These are phyloP conservation scores for Heterobasidion irregulare DNA, from an alignment of 1,284 basidiomycete genomes.

Conservation along the genomic window DNA sequence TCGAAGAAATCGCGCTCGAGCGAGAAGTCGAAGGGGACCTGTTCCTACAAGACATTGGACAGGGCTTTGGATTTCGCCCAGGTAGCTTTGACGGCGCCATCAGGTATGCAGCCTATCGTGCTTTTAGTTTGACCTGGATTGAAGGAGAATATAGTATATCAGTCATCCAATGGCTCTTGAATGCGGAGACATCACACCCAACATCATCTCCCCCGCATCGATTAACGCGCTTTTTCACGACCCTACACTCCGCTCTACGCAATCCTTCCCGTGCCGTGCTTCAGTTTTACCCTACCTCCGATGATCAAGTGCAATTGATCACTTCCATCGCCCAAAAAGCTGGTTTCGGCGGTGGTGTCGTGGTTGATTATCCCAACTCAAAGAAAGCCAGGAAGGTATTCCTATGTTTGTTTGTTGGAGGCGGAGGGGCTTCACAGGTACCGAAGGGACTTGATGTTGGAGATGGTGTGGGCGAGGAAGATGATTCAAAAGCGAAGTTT, in stretches of 20 bases:
- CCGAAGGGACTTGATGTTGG: slow-evolving; percentile 69
- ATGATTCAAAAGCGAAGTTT: slow-evolving; percentile 48
- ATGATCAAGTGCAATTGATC: slow-evolving; percentile 94
- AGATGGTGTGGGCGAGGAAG: slow-evolving; percentile 31
- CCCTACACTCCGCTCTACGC: slow-evolving; percentile 85
- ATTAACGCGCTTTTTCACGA: slow-evolving; percentile 92
- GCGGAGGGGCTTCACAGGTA: slow-evolving; percentile 50
- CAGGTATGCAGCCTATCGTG: slow-evolving; percentile 46
- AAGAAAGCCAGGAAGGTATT: slow-evolving; percentile 93
- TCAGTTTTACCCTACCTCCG: slow-evolving; percentile 93
- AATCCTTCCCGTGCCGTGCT: slow-evolving; percentile 93
- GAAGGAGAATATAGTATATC: slow-evolving; percentile 63
- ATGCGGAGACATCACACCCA: slow-evolving; percentile 90
- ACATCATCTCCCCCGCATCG: slow-evolving; percentile 90
- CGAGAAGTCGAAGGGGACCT: slow-evolving; percentile 91
- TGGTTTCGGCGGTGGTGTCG: slow-evolving; percentile 94
- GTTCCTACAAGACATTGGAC: slow-evolving; percentile 89
- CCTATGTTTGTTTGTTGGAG: slow-evolving; percentile 81
- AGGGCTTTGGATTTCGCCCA: slow-evolving; percentile 91
- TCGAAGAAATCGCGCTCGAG: slow-evolving; percentile 85
- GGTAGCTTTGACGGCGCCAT: slow-evolving; percentile 98
- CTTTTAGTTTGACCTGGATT: neutral
- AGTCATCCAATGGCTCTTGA: slow-evolving; percentile 97
- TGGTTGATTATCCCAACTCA: slow-evolving; percentile 96
- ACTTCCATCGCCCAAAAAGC: slow-evolving; percentile 90